Base-by-base conservation (phyloP, 805 yeast genomes). In the Jamesozyma hellenica region DNA sequence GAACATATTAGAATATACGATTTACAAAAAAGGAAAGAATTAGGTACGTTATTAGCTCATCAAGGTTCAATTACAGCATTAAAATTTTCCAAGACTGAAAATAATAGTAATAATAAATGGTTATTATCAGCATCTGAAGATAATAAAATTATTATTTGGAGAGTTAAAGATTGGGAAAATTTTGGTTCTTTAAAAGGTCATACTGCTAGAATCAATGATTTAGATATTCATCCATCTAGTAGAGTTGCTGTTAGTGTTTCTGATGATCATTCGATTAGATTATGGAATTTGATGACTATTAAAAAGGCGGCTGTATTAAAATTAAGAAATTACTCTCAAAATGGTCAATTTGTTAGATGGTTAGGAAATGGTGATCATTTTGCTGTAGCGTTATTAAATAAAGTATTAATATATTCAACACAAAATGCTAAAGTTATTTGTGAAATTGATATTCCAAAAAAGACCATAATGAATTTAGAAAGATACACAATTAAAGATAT, bases 231-330 rank as follows among this genome's bases (percentile, higher is more conserved):
- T 60, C 94, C 94, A 14, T 70, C 86, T 3, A 95, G 95, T 12
- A 74, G 85, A 63, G 77, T 92, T 42, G 96, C 96, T 5, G 74
- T 92, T 21, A 81, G 94, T 44, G 95, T 87, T 4, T 84, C 94
- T 42, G 78, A 74, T 23, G 98, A 92, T 60, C 74, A 75, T 45
- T 82, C 94, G 6, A 71, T 92, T 28, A 70, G 90, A 54, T 69
- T 92, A 42, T 92, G 98, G 98, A 92, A 92, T 57, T 67, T 92
- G 48, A 90, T 92, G 97, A 90, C 96, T 1, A 92, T 86, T 12
- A 83, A 84, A 58, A 88, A 87, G 61, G 97, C 97, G 15, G 88
- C 95, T 1, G 69, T 74, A 10, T 65, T 88, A 61, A 87, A 82
- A 54, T 64, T 83, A 43, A 79, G 72, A 55, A 75, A 70, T 44